Evolutionary conservation across 345 rosid species (phyloP).

Genomic region (Hevea brasiliensis): DNA sequence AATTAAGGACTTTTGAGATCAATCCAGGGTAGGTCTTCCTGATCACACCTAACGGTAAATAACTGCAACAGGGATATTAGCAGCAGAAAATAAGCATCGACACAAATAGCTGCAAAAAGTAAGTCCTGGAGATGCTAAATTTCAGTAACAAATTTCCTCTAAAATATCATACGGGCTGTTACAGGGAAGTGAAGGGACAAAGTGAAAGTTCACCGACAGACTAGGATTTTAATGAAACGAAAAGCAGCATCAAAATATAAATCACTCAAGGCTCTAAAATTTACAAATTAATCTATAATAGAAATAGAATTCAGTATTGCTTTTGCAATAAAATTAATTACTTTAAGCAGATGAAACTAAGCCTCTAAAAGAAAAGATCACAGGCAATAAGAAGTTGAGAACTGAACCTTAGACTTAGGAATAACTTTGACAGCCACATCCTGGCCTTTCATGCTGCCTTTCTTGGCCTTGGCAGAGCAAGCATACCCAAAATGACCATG

Average conservation of each 20-base stretch:
- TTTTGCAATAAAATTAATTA: background rate
- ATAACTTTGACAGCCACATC: constrained; percentile 93
- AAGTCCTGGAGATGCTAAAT: background rate
- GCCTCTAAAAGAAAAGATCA: too few relatives aligned
- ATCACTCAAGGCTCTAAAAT: background rate
- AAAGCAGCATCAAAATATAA: too few relatives aligned
- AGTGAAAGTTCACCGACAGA: background rate
- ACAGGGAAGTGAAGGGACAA: too few relatives aligned
- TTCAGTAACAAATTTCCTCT: background rate
- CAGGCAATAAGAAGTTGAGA: background rate
- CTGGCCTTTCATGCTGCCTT: constrained; percentile 82
- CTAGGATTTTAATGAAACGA: too few relatives aligned
- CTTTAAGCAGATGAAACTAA: background rate
- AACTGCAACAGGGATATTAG: background rate
- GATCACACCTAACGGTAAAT: background rate
- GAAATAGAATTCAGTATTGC: background rate
- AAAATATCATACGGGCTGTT: too few relatives aligned
- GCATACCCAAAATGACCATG: constrained; percentile 94
- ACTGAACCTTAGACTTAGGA: constrained; percentile 82
- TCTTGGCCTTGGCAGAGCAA: constrained; percentile 81
- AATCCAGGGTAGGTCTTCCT: background rate
- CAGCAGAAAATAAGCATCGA: background rate
- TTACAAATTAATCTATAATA: background rate
- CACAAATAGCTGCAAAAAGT: background rate
- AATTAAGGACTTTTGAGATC: background rate